Evolutionary conservation across 1,284 basidiomycete genomes (phyloP).

Genomic region (Xanthoconium separans): DNA sequence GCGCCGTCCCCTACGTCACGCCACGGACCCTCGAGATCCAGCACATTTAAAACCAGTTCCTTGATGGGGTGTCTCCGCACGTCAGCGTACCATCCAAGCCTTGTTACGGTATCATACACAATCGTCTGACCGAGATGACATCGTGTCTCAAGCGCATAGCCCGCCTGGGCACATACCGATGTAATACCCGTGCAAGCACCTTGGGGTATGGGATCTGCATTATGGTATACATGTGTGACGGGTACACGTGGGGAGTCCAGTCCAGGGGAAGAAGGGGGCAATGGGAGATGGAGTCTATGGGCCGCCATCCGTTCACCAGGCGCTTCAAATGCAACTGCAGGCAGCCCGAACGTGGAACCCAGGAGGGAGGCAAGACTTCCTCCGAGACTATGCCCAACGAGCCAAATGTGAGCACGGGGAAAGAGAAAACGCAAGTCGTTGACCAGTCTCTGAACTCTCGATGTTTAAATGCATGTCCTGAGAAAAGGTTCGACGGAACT

Average conservation of each 20-base stretch:
- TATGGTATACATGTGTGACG: conserved; percentile 78
- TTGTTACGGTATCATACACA: conserved; percentile 83
- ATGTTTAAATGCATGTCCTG: conserved; percentile 7
- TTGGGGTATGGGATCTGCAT: conserved; percentile 78
- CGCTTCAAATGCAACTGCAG: conserved; percentile 89
- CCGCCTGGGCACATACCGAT: conserved; percentile 64
- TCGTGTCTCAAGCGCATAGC: conserved; percentile 70
- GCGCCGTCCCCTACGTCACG: conserved; percentile 32
- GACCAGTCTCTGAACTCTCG: conserved; percentile 53
- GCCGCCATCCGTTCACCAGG: conserved; percentile 91
- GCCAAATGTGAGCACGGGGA: conserved; percentile 87
- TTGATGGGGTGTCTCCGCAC: conserved; percentile 83
- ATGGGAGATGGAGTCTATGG: conserved; percentile 78
- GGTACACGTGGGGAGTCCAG: conserved; percentile 37
- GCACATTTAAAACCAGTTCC: conserved; percentile 72
- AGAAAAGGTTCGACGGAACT: conserved; percentile 28
- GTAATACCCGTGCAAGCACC: conserved; percentile 70
- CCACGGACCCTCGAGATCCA: conserved; percentile 58
- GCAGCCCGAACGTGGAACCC: conserved; percentile 92
- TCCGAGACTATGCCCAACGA: conserved; percentile 87
- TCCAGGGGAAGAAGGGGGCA: conserved; percentile 46
- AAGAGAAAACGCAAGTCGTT: conserved; percentile 82
- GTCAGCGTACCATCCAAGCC: conserved; percentile 82
- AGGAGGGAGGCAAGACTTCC: conserved; percentile 87
- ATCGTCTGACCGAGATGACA: conserved; percentile 73